Evolutionary conservation across 2,329 filamentous ascomycete genomes (phyloP).

Genomic region (Colletotrichum brevisporum): DNA sequence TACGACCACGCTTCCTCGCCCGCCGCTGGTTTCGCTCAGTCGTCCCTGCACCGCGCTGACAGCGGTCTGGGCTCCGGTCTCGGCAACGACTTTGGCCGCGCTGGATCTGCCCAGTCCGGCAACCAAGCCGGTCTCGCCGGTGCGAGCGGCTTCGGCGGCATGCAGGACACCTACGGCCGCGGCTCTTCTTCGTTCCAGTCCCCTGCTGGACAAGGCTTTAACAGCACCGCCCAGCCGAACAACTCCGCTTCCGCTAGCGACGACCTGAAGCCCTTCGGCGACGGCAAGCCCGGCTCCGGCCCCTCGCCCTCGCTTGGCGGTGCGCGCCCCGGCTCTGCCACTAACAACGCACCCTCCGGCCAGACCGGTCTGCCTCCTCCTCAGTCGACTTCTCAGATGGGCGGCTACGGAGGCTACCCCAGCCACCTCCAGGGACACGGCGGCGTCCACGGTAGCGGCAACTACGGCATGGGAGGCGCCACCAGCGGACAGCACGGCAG

Average conservation of each 20-base stretch:
- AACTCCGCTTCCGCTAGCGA: constrained; percentile 60
- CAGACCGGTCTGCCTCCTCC: constrained; percentile 69
- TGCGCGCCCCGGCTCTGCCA: constrained; percentile 71
- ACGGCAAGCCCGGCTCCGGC: constrained; percentile 67
- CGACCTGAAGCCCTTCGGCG: constrained; percentile 72
- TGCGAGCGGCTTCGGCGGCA: constrained; percentile 63
- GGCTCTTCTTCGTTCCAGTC: constrained; percentile 68
- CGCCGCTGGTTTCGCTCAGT: constrained; percentile 67
- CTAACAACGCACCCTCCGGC: constrained; percentile 64
- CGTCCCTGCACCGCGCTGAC: constrained; percentile 66
- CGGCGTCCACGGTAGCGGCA: constrained; percentile 67
- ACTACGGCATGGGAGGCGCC: constrained; percentile 68
- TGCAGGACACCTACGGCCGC: constrained; percentile 70
- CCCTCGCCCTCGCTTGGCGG: constrained; percentile 70
- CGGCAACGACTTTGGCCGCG: constrained; percentile 67
- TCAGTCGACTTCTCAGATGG: constrained; percentile 69
- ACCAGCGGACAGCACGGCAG: constrained; percentile 67
- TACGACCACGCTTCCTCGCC: constrained; percentile 70
- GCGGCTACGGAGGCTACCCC: constrained; percentile 69
- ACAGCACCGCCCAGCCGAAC: constrained; percentile 63
- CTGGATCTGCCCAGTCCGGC: constrained; percentile 63
- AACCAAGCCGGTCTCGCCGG: constrained; percentile 65
- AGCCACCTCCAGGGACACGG: constrained; percentile 67
- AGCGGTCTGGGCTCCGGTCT: constrained; percentile 65
- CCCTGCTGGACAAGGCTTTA: constrained; percentile 68